These are phyloP conservation scores for Trametes pubescens DNA, from an alignment of 1,284 basidiomycete species.

Conservation along the genomic window DNA sequence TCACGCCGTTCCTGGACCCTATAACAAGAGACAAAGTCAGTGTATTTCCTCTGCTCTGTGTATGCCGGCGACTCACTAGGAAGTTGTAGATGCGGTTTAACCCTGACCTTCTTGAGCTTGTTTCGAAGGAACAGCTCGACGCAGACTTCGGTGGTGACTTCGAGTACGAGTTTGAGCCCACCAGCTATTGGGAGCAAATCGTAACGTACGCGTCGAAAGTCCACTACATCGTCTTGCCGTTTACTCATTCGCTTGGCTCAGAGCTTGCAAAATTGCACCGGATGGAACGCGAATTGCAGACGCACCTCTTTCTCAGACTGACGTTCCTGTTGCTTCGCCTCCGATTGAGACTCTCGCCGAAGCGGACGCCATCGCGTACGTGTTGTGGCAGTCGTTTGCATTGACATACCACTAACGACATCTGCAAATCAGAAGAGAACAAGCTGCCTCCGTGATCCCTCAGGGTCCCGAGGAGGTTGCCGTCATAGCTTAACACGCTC, in stretches of 20 bases:
- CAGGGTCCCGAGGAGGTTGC: conserved; percentile 10
- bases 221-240: neutral
- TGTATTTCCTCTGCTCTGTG: neutral
- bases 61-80: neutral
- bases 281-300: conserved; percentile 59
- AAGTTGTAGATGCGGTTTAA: conserved; percentile 83
- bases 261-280: conserved; percentile 65
- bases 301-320: neutral
- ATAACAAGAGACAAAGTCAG: conserved; percentile 88
- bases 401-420: neutral
- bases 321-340: neutral
- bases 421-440: conserved; percentile 1
- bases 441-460: neutral
- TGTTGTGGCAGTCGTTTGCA: too few species aligned
- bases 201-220: conserved; percentile 57
- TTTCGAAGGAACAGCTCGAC: conserved; percentile 81
- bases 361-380: conserved; percentile 10
- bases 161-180: conserved; percentile 80
- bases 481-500: conserved; percentile 5
- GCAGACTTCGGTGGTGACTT: conserved; percentile 84
- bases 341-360: conserved; percentile 12
- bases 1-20: conserved; percentile 90
- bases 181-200: conserved; percentile 82
- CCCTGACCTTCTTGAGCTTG: conserved; percentile 78
- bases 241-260: conserved; percentile 34